Evolutionary conservation across 352 stramenopile species (phyloP), one percentile per base, ranked within the genome.

Genomic region (Pythium pyrilobum): DNA sequence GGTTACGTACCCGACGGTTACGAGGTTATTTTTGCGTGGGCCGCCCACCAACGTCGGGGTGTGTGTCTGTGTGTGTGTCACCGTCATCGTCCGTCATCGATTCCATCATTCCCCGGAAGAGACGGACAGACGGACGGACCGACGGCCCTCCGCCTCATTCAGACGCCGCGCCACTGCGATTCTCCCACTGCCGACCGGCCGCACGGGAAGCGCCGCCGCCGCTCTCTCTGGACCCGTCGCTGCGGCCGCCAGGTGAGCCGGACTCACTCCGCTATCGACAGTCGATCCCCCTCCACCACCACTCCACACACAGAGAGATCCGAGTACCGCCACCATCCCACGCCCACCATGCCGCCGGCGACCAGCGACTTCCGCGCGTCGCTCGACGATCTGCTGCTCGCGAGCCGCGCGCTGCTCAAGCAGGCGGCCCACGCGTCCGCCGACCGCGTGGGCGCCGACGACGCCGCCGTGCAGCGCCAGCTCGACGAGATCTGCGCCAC

Each of bases 331-430:
- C 16, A 52, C 37, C 20, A 45, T 43, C 32, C 37, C 15, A 18
- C 37, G n/a, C 37, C 16, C 12, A 18, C 20, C 40, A 59, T 54
- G 56, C 32, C 36, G 12, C 34, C 44, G 3, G 37, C 44, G 4
- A 32, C 32, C 23, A 34, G 38, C 36, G 45, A 45, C 20, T 56
- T 66, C 28, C 43, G 60, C 49, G 49, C 50, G 23, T 27, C 58
- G 39, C 51, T 66, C 18, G 58, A 66, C 29, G 58, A 60, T 33
- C 20, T 53, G 51, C 29, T 57, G 38, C 58, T 53, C 39, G 51
- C 58, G 11, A 57, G 24, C 2, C 58, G 52, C 4, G 39, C 34
- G 39, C 25, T 58, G 59, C 59, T 57, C 52, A 62, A 62, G 52
- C 33, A 34, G 12, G 47, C 36, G 13, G 27, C 37, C 11, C 47